Evolutionary conservation across 768 basidiomycete species (phyloP), one percentile per base, ranked within the genome.

Genomic region (Kwoniella dejecticola): DNA sequence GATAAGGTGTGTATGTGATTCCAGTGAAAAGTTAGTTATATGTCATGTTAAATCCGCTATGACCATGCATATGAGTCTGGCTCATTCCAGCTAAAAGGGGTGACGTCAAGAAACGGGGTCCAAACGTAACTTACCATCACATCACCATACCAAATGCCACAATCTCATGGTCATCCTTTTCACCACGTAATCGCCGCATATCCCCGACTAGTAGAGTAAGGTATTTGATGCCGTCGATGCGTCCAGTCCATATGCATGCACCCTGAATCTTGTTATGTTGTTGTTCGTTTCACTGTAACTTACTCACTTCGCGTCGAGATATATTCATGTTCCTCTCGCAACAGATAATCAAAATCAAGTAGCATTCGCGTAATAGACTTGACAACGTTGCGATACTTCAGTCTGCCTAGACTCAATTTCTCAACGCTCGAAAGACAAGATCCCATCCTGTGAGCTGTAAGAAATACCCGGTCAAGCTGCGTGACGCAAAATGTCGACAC

Each of bases 401-500:
- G n/a, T 36, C 33, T 15, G 15, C 33, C 33, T 7, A 36, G 15
- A 36, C 7, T 36, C 33, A 36, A 36, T 36, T 36, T 36, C n/a
- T n/a, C n/a, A n/a, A n/a, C n/a, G n/a, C n/a, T n/a, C n/a, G n/a
- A n/a, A n/a, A n/a, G n/a, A n/a, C n/a, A n/a, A n/a, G n/a, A n/a
- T n/a, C n/a, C n/a, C n/a, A n/a, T n/a, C n/a, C n/a, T n/a, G n/a
- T n/a, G n/a, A n/a, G n/a, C n/a, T n/a, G n/a, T n/a, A n/a, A n/a
- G n/a, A n/a, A n/a, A n/a, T n/a, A n/a, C n/a, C n/a, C n/a, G n/a
- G n/a, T n/a, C n/a, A n/a, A n/a, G n/a, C n/a, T n/a, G n/a, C n/a
- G n/a, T n/a, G n/a, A n/a, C n/a, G n/a, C n/a, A n/a, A n/a, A n/a
- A 71, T 74, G 70, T 74, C 72, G 26, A 74, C 72, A 27, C 72